Conservation (phyloP, 257 asterid species). For the Leptodermis oblonga region DNA sequence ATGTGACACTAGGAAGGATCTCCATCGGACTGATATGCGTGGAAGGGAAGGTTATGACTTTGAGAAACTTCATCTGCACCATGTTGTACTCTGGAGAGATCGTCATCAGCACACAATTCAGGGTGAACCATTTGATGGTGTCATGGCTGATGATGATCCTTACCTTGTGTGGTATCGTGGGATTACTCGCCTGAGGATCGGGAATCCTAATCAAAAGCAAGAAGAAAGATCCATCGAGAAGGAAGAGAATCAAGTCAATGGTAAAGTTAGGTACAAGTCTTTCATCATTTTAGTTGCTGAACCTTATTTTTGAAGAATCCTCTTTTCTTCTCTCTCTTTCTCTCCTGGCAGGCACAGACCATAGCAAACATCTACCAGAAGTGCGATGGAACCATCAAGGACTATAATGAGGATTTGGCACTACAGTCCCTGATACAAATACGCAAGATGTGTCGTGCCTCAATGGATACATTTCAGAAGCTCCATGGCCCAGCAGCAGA, state of each 20-base stretch:
- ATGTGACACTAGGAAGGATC: constrained; percentile 15
- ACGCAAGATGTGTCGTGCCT: constrained; percentile 11
- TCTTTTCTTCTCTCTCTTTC: neutral
- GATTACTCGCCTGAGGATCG: constrained; percentile 14
- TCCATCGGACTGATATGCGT: constrained; percentile 13
- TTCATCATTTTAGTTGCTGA: neutral
- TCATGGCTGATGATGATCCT: constrained; percentile 13
- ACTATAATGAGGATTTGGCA: constrained; percentile 16
- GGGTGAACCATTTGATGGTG: constrained; percentile 2
- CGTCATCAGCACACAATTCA: constrained; percentile 6
- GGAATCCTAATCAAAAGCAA: constrained; percentile 14
- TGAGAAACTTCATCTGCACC: constrained; percentile 9
- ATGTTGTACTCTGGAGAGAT: constrained; percentile 11
- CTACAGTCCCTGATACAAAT: constrained; percentile 16
- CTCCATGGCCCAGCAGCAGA: constrained; percentile 11
- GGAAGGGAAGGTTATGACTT: constrained; percentile 13
- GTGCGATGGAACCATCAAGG: constrained; percentile 14
- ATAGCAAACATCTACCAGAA: constrained; percentile 10
- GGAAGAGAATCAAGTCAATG: constrained; percentile 17
- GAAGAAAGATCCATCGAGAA: constrained; percentile 12
- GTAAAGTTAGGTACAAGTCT: neutral
- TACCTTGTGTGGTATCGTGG: constrained; percentile 13
- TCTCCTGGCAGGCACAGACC: constrained; percentile 11
- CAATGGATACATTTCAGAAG: constrained; percentile 11
- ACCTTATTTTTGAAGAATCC: neutral